Base-by-base conservation (phyloP, 352 stramenopile genomes). In the Phytophthora citricola region DNA sequence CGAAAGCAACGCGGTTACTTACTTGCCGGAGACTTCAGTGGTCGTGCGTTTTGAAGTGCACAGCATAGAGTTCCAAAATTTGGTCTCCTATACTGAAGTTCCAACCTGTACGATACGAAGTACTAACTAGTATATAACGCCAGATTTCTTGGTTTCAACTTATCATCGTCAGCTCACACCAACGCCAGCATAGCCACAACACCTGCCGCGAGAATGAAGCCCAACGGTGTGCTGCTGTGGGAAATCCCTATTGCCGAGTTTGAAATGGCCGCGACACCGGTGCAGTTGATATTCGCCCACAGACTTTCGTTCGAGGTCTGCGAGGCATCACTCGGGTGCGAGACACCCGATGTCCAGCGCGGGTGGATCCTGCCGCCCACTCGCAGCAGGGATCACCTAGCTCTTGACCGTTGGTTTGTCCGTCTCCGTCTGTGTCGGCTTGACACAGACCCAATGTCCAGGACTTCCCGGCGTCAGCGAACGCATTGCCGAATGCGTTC, bases 371-470 rank as follows among this genome's bases (percentile, higher is more conserved):
- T 46, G 26, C 46, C 24, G 70, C 53, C 58, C 58, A 66, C 39
- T 70, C 58, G 66, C 87, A 95, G 70, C 80, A 34, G 29, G 29
- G 29, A 34, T 34, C 29, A 10, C 29, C 29, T 34, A 34, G 29
- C 9, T 34, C 29, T 34, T 34, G 29, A 83, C 87, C 87, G 67
- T 95, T 95, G 11, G 85, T 92, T 24, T 81, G 71, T 8, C 87
- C 87, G 57, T 95, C 85, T 17, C 81, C 78, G 41, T 95, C 87
- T 24, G 68, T 57, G 26, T 75, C 67, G 3, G 53, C 48, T 24
- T 75, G 26, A 27, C 76, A 84, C 47, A 84, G 50, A 9, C 40
- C 52, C 5, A 38, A 36, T 1, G 71, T 84, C 81, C 81, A 90
- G 38, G 70, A 71, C 29, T 64, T 36, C 0, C 68, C 73, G 2